These are phyloP conservation scores for Taiozyma sp. DNA, from an alignment of 1,139 yeast genomes.

Conservation along the genomic window DNA sequence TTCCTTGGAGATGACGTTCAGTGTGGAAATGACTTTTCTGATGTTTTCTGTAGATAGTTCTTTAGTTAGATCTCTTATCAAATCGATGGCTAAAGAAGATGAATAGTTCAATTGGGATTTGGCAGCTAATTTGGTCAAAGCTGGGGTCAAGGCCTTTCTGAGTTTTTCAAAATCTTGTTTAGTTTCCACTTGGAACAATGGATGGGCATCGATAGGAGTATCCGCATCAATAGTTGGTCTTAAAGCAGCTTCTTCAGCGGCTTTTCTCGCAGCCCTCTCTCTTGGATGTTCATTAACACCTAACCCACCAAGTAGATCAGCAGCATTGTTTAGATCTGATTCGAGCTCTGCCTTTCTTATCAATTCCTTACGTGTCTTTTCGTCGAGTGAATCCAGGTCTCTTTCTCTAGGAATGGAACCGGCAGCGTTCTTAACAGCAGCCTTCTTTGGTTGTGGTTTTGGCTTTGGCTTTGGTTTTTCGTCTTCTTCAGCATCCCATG, in stretches of 20 bases:
- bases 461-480: slow-evolving; percentile 31
- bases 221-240: slow-evolving; percentile 46
- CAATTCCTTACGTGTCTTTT: slow-evolving; percentile 64
- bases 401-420: slow-evolving; percentile 23
- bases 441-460: slow-evolving; percentile 31
- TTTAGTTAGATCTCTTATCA: slow-evolving; percentile 76
- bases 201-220: slow-evolving; percentile 67
- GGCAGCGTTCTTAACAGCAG: slow-evolving; percentile 16
- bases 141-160: slow-evolving; percentile 71
- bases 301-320: slow-evolving; percentile 82
- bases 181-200: slow-evolving; percentile 74
- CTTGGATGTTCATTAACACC: slow-evolving; percentile 79
- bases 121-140: slow-evolving; percentile 59
- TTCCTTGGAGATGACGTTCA: slow-evolving; percentile 76
- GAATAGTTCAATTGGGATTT: slow-evolving; percentile 66
- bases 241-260: slow-evolving; percentile 34
- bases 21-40: slow-evolving; percentile 81
- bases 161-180: slow-evolving; percentile 81
- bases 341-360: slow-evolving; percentile 75
- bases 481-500: slow-evolving; percentile 82
- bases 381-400: slow-evolving; percentile 63
- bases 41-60: slow-evolving; percentile 81
- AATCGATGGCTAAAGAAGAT: slow-evolving; percentile 74
- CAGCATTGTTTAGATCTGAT: slow-evolving; percentile 88
- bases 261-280: slow-evolving; percentile 51